A percentile compares a stretch with the other conserved stretches of the same genome.
Evolutionary conservation across 2,329 filamentous ascomycete genomes (phyloP).

Genomic region (Trichoderma hamatum): DNA sequence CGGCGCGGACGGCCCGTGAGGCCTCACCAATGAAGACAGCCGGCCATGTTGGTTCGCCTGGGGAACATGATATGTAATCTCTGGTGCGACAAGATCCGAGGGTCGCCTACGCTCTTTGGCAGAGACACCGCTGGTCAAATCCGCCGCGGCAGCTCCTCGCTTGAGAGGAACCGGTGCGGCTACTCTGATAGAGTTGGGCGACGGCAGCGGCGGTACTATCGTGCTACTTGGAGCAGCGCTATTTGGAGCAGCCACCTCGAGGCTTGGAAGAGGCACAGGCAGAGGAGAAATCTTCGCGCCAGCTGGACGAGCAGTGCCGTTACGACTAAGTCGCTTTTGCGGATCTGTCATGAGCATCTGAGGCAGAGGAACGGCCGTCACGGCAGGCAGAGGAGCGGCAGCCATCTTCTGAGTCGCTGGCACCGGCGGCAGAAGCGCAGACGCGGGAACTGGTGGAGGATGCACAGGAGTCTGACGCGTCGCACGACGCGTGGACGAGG

Average conservation of each 20-base stretch:
- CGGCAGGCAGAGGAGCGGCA: constrained; percentile 9
- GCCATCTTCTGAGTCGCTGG: constrained; percentile 11
- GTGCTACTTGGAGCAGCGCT: neutral
- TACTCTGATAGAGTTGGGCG: constrained; percentile 19
- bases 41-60: constrained; percentile 38
- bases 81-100: constrained; percentile 45
- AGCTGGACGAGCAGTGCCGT: constrained; percentile 5
- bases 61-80: constrained; percentile 47
- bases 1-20: constrained; percentile 40
- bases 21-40: constrained; percentile 40
- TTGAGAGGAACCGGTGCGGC: constrained; percentile 1
- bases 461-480: constrained; percentile 46
- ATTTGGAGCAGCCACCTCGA: neutral
- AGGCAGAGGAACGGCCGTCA: constrained; percentile 27
- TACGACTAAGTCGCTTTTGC: constrained; percentile 21
- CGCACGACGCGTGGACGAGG: constrained; percentile 41
- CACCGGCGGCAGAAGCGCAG: constrained; percentile 26
- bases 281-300: neutral
- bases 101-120: constrained; percentile 36
- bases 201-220: constrained; percentile 6
- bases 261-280: neutral
- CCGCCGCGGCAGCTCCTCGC: constrained; percentile 18
- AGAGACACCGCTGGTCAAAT: constrained; percentile 31
- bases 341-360: constrained; percentile 18
- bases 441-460: constrained; percentile 35